phyloP scores from a whole-genome alignment of 2,329 filamentous ascomycete species.

The Sporothrix schenckii region DNA sequence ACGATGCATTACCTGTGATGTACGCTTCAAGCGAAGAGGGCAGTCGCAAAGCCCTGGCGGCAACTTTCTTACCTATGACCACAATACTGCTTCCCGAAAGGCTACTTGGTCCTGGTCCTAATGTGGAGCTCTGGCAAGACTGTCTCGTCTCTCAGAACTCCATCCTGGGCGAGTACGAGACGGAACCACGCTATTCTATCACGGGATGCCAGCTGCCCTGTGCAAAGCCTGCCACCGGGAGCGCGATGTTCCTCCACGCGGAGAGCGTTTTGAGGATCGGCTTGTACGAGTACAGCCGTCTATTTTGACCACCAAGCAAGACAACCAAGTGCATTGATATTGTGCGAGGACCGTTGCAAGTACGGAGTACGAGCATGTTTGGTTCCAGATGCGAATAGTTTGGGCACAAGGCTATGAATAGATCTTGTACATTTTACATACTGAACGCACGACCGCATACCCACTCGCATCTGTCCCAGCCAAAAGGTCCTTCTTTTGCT shows the following conservation, averaged over 20 bases:
- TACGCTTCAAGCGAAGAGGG: neutral
- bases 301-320: neutral
- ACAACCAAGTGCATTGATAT: neutral
- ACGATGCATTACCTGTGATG: neutral
- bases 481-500: constrained; percentile 10
- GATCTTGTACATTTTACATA: neutral
- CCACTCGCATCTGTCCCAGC: constrained; percentile 10
- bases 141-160: neutral
- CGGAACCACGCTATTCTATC: constrained; percentile 4
- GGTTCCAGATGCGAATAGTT: constrained; percentile 1
- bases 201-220: constrained; percentile 22
- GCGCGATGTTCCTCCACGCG: constrained; percentile 11
- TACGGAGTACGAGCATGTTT: neutral
- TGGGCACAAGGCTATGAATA: neutral
- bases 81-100: neutral
- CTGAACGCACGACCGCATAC: neutral
- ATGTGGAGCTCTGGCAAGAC: neutral
- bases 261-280: constrained; percentile 3
- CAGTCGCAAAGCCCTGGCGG: constrained; percentile 5
- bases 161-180: constrained; percentile 11
- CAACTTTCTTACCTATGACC: neutral
- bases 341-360: neutral
- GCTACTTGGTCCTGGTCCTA: neutral
- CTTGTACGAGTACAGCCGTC: neutral
- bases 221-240: constrained; percentile 18